These are phyloP conservation scores for Sphaerulina vaccinii DNA, from an alignment of 2,329 filamentous ascomycete species.

Conservation along the genomic window DNA sequence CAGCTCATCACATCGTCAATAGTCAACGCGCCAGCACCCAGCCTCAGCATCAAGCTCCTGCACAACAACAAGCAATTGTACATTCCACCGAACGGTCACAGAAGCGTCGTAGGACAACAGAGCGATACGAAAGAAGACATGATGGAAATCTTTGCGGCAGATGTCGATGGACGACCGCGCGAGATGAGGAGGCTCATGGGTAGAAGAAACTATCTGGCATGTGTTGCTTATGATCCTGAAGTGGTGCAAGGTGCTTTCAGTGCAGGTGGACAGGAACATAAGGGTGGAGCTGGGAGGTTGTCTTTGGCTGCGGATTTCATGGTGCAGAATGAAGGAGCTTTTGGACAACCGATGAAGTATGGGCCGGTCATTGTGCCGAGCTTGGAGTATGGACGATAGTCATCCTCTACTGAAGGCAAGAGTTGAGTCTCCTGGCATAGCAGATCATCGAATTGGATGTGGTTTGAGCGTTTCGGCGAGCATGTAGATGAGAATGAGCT, in stretches of 20 bases:
- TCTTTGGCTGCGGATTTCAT: conserved; percentile 95
- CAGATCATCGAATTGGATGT: background rate
- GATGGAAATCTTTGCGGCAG: conserved; percentile 99
- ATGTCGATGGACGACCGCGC: conserved; percentile 77
- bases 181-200: conserved; percentile 93
- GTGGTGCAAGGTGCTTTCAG: conserved; percentile 52
- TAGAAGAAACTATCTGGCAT: conserved; percentile 84
- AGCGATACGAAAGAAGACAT: conserved; percentile 98
- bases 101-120: conserved; percentile 56
- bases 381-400: conserved; percentile 50
- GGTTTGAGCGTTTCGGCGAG: background rate
- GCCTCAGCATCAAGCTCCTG: conserved; percentile 89
- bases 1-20: conserved; percentile 92
- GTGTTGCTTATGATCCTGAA: conserved; percentile 92
- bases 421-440: background rate
- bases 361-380: conserved; percentile 92
- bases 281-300: conserved; percentile 48
- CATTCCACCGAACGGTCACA: conserved; percentile 81
- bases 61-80: conserved; percentile 93
- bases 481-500: background rate
- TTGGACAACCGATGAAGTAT: conserved; percentile 85
- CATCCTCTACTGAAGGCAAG: background rate
- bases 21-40: conserved; percentile 80
- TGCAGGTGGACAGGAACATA: conserved; percentile 3
- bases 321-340: conserved; percentile 85